phyloP scores from a whole-genome alignment of 192 early-diverging fungal genomes.

The Dissophora ornata region DNA sequence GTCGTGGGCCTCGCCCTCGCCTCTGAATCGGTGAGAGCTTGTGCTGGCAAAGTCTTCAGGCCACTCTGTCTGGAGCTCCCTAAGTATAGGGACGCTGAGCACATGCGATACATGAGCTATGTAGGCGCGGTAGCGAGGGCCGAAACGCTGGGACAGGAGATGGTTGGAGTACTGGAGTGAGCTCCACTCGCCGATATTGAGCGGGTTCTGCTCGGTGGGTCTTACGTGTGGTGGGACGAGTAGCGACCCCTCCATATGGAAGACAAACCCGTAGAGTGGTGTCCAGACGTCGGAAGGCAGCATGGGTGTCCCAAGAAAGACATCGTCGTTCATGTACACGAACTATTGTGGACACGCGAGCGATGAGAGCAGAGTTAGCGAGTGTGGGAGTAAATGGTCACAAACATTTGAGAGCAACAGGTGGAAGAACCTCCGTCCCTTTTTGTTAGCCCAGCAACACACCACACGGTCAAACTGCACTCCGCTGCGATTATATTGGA shows the following conservation, averaged over 20 bases:
- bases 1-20: constrained; percentile 40
- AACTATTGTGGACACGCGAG: constrained; percentile 20
- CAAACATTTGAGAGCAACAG: too few relatives aligned
- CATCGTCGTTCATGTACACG: constrained; percentile 59
- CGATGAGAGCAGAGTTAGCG: not conserved
- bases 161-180: constrained; percentile 54
- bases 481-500: too few relatives aligned
- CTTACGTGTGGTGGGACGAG: constrained; percentile 30
- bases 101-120: constrained; percentile 52
- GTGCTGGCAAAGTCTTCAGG: constrained; percentile 35
- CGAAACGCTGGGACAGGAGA: constrained; percentile 54
- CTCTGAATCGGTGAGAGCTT: constrained; percentile 52
- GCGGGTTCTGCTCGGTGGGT: constrained; percentile 10
- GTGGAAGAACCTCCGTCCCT: constrained; percentile 4
- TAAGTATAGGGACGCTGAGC: constrained; percentile 49
- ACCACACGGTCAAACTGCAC: too few relatives aligned
- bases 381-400: too few relatives aligned
- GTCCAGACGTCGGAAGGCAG: constrained; percentile 53
- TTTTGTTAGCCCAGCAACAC: not conserved
- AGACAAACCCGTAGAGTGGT: constrained; percentile 54
- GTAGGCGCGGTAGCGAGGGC: constrained; percentile 50
- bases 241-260: constrained; percentile 50
- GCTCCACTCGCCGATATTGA: constrained; percentile 53
- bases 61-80: constrained; percentile 51
- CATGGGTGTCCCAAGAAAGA: constrained; percentile 41